phyloP scores from a whole-genome alignment of 441 rosid species.

The Croton laevigatus region DNA sequence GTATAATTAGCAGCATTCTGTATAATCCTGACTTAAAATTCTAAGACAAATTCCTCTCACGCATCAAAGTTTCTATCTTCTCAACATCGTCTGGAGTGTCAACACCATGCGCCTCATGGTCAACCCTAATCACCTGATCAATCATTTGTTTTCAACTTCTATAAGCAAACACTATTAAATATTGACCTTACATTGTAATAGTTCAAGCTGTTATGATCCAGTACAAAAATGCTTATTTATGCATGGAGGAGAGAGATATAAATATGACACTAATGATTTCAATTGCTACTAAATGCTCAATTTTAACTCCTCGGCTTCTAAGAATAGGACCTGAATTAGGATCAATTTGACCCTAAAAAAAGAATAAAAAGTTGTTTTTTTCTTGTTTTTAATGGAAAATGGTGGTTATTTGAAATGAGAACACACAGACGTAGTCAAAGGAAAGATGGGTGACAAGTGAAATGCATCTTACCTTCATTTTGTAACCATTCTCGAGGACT shows the following conservation, averaged over 20 bases:
- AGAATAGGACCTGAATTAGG: no score
- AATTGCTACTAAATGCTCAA: no score
- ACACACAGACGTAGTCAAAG: neutral
- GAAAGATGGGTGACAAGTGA: neutral
- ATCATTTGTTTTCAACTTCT: neutral
- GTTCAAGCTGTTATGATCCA: no score
- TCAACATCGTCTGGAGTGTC: constrained; percentile 75
- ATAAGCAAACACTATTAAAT: neutral
- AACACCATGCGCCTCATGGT: constrained; percentile 87
- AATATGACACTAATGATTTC: no score
- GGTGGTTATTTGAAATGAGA: neutral
- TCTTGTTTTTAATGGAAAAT: neutral
- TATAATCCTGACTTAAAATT: neutral
- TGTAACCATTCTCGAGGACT: constrained; percentile 94
- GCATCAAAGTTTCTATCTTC: constrained; percentile 72
- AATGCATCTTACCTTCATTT: constrained; percentile 67
- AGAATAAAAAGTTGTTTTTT: neutral
- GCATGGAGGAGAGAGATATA: no score
- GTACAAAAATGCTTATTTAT: no score
- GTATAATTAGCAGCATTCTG: neutral
- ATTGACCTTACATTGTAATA: neutral
- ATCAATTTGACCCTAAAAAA: neutral
- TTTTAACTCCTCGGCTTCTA: no score
- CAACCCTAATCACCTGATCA: constrained; percentile 79
- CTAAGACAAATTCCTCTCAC: constrained; percentile 48